Conservation (phyloP, 23 red algal genomes). For the Cyanidium caldarium region DNA sequence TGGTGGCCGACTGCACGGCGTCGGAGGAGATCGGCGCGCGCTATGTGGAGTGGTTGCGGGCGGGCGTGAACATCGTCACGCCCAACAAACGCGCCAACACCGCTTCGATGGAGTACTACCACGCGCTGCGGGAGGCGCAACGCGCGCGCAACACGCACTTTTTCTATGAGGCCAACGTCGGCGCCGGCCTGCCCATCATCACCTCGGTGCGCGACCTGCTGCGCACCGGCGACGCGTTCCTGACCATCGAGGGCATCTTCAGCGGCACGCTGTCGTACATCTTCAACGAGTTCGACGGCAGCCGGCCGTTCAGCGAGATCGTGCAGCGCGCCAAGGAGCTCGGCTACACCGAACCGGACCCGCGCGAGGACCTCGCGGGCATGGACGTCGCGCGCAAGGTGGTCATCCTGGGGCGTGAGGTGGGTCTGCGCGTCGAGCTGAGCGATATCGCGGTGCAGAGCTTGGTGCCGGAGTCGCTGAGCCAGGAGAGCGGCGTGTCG, state of each 20-base stretch:
- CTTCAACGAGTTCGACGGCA: slow-evolving; percentile 88
- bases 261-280: slow-evolving; percentile 89
- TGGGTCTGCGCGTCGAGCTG: slow-evolving; percentile 72
- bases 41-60: slow-evolving; percentile 59
- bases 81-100: slow-evolving; percentile 95
- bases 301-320: slow-evolving; percentile 49
- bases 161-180: slow-evolving; percentile 96
- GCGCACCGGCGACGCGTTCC: slow-evolving; percentile 81
- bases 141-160: slow-evolving; percentile 82
- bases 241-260: slow-evolving; percentile 86
- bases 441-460: slow-evolving; percentile 49
- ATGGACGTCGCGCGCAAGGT: slow-evolving; percentile 93
- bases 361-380: slow-evolving; percentile 83
- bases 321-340: slow-evolving; percentile 56
- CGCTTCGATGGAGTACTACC: slow-evolving; percentile 35
- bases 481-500: slow-evolving; percentile 30
- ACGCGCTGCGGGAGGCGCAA: slow-evolving; percentile 48
- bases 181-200: slow-evolving; percentile 88
- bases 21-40: slow-evolving; percentile 59
- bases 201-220: slow-evolving; percentile 77
- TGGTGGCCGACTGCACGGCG: slow-evolving; percentile 84
- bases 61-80: slow-evolving; percentile 79
- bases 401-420: slow-evolving; percentile 76
- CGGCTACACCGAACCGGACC: slow-evolving; percentile 93
- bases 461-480: slow-evolving; percentile 54